Evolutionary conservation across 768 basidiomycete genomes (phyloP).

Genomic region (Ramaria rubella): DNA sequence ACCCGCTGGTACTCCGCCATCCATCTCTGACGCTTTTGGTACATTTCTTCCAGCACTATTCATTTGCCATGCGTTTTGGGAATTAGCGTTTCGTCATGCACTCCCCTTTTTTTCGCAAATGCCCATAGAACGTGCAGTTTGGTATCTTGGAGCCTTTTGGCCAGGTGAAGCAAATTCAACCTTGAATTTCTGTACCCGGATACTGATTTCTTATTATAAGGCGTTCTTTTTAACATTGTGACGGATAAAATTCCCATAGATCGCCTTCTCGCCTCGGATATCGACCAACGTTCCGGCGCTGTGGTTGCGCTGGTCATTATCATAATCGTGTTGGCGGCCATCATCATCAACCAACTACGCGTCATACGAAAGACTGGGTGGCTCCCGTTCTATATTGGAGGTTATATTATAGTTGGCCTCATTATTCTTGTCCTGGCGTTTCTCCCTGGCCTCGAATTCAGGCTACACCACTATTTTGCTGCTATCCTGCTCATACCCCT

Average conservation of each 20-base stretch:
- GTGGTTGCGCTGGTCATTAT: conserved; percentile 64
- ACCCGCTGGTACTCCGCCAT: conserved; percentile 58
- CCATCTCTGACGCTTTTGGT: conserved; percentile 63
- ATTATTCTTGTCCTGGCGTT: conserved; percentile 58
- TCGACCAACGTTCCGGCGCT: conserved; percentile 58
- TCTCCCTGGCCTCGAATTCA: conserved; percentile 60
- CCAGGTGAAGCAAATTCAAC: conserved; percentile 21
- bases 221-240: conserved; percentile 67
- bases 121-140: conserved; percentile 66
- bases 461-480: conserved; percentile 80
- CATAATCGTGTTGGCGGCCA: conserved; percentile 47
- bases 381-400: conserved; percentile 67
- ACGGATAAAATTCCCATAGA: conserved; percentile 68
- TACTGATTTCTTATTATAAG: conserved; percentile 21
- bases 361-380: conserved; percentile 82
- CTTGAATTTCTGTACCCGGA: neutral
- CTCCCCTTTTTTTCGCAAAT: conserved; percentile 60
- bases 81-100: conserved; percentile 65
- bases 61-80: conserved; percentile 75
- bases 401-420: conserved; percentile 65
- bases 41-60: conserved; percentile 75
- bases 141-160: conserved; percentile 77
- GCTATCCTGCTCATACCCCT: conserved; percentile 69
- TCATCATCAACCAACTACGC: conserved; percentile 70
- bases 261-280: conserved; percentile 64